Base-by-base conservation (phyloP, 176 grass and related monocot genomes). In the Cymbopogon citratus region DNA sequence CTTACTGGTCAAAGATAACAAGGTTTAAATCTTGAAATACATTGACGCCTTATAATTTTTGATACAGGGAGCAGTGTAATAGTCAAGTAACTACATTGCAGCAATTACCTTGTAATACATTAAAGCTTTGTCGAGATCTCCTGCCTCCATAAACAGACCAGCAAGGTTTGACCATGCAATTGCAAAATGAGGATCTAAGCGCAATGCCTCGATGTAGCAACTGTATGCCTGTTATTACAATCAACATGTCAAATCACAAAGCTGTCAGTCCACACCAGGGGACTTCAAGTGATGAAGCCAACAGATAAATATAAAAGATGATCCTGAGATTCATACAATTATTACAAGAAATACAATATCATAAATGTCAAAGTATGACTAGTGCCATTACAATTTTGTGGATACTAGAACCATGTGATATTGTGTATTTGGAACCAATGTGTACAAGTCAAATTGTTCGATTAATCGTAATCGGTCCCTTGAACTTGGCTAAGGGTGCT, bases 121-220 rank as follows among this genome's bases (percentile, higher is more conserved):
- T 84, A 99, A 82, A 84, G 96, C 91, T 70, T 88, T 95, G 64
- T 86, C 85, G 57, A 93, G 83, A 33, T 99, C 89, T 66, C 96
- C 96, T 78, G 87, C 80, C 69, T 99, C 92, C 96, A 99, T 95
- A 60, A 99, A 99, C 18, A 99, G 87, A 23, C 96, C 93, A 59
- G 96, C 96, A 63, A 99, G 87, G 54, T 99, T 99, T 46, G 92
- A 99, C 96, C 96, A 99, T 21, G 96, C 96, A 62, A 99, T 95
- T 85, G 96, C 96, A 90, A 99, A 99, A 31, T 86, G 92, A 11
- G 96, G 96, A 66, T 95, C 90, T 75, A 99, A 91, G 1, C 85
- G 86, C 23, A 99, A 69, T 23, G 96, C 96, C 82, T 99, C 92
- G 3, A 93, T 16, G 28, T 99, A 99, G 77, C 96, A 93, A 82